Evolutionary conservation across 495 filamentous ascomycete genomes (phyloP).

Genomic region (Pyronema domesticum): DNA sequence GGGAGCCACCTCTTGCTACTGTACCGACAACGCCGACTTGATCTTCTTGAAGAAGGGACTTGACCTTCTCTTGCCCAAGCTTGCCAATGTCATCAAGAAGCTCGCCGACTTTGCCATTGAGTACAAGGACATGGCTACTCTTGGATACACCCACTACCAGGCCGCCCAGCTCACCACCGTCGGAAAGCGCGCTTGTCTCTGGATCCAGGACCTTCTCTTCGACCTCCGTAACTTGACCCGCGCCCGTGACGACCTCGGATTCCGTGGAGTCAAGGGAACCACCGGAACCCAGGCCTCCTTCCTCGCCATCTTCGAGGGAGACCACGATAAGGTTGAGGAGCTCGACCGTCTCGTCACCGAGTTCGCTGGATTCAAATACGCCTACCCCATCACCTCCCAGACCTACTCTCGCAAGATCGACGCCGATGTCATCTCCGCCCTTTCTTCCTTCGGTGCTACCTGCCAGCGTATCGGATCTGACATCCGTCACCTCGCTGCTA

Average conservation of each 20-base stretch:
- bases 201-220: constrained; percentile 77
- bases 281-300: constrained; percentile 68
- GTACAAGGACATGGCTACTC: constrained; percentile 46
- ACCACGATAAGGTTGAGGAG: constrained; percentile 59
- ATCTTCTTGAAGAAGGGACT: constrained; percentile 63
- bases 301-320: constrained; percentile 63
- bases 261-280: constrained; percentile 70
- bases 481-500: constrained; percentile 59
- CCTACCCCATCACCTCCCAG: constrained; percentile 60
- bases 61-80: constrained; percentile 63
- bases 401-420: constrained; percentile 79
- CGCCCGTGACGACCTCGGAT: constrained; percentile 54
- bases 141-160: constrained; percentile 81
- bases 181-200: constrained; percentile 60
- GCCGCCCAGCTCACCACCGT: constrained; percentile 68
- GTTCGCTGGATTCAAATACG: constrained; percentile 64
- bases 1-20: constrained; percentile 45
- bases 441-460: constrained; percentile 68
- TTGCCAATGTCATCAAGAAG: constrained; percentile 71
- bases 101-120: constrained; percentile 57
- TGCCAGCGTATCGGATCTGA: constrained; percentile 57
- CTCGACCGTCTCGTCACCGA: constrained; percentile 62
- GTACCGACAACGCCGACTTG: constrained; percentile 75
- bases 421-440: constrained; percentile 57
- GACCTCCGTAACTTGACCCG: constrained; percentile 69